Conservation (phyloP, 2,329 filamentous ascomycete species). For the Volutella citrinella region DNA sequence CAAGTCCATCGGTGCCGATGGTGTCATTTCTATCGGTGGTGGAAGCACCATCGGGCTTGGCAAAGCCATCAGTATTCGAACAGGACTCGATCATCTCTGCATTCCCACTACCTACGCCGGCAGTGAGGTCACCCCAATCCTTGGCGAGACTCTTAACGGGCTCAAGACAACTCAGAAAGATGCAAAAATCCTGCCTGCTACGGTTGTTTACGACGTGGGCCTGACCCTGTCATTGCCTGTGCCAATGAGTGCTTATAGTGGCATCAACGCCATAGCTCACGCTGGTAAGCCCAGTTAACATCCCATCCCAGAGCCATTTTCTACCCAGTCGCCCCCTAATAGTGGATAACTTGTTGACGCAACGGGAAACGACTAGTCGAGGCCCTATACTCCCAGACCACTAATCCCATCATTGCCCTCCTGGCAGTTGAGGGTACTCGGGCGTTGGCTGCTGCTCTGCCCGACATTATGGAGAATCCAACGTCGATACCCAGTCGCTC, state of each 20-base stretch:
- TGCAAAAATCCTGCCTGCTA: slow-evolving; percentile 55
- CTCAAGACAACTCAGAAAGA: slow-evolving; percentile 56
- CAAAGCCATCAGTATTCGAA: slow-evolving; percentile 54
- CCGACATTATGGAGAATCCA: no score
- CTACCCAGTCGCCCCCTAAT: background rate
- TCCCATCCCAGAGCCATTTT: background rate
- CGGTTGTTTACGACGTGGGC: slow-evolving; percentile 64
- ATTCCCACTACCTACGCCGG: no score
- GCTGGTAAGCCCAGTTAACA: background rate
- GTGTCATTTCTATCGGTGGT: slow-evolving; percentile 26
- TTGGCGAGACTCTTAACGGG: slow-evolving; percentile 59
- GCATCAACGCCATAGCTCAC: slow-evolving; percentile 65
- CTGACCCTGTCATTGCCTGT: slow-evolving; percentile 57
- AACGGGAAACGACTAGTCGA: no score
- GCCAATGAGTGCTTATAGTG: slow-evolving; percentile 53
- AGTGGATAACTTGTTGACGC: no score
- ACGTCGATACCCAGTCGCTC: no score
- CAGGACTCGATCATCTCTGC: slow-evolving; percentile 46
- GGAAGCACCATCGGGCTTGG: slow-evolving; percentile 51
- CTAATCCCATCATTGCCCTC: no score
- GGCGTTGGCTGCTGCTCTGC: no score
- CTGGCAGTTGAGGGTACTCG: no score
- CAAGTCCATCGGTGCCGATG: slow-evolving; percentile 23
- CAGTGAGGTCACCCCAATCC: slow-evolving; percentile 65
- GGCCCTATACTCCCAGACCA: no score